These are phyloP conservation scores for Bidens hawaiensis DNA, from an alignment of 140 eudicot genomes.

Conservation along the genomic window DNA sequence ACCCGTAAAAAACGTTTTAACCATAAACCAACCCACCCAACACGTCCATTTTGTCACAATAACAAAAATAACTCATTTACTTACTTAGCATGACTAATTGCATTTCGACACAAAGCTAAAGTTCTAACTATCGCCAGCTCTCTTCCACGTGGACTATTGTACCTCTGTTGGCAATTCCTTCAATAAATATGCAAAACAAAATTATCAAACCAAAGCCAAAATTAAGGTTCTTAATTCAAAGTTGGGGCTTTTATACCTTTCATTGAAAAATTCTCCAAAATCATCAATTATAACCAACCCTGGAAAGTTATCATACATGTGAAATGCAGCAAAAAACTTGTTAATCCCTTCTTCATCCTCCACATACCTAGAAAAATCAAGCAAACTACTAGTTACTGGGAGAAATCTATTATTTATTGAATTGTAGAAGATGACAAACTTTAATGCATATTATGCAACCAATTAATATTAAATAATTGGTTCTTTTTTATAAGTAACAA, in stretches of 20 bases:
- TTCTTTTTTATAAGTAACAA: too few relatives aligned
- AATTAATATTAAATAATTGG: too few relatives aligned
- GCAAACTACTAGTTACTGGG: too few relatives aligned
- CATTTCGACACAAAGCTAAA: constrained; percentile 68
- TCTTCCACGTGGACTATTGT: constrained; percentile 65
- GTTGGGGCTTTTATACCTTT: constrained; percentile 34
- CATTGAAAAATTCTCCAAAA: constrained; percentile 66
- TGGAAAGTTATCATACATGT: constrained; percentile 55
- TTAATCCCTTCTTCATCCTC: constrained; percentile 77
- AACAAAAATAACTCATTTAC: constrained; percentile 3
- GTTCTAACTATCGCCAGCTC: constrained; percentile 73
- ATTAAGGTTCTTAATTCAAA: neutral
- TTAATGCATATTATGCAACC: too few relatives aligned
- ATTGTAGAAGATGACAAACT: too few relatives aligned
- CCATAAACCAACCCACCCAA: neutral
- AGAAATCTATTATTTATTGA: too few relatives aligned
- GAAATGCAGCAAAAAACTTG: constrained; percentile 88
- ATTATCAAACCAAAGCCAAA: neutral
- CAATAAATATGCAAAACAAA: constrained; percentile 6
- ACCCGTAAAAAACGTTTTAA: neutral
- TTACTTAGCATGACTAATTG: constrained; percentile 85
- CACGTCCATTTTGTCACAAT: neutral
- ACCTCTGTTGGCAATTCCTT: constrained; percentile 67
- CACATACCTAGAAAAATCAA: constrained; percentile 48
- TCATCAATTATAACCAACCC: constrained; percentile 61